Evolutionary conservation across 1,284 basidiomycete species (phyloP), one percentile per base, ranked within the genome.

Genomic region (Cystobasidiaceae sp.): DNA sequence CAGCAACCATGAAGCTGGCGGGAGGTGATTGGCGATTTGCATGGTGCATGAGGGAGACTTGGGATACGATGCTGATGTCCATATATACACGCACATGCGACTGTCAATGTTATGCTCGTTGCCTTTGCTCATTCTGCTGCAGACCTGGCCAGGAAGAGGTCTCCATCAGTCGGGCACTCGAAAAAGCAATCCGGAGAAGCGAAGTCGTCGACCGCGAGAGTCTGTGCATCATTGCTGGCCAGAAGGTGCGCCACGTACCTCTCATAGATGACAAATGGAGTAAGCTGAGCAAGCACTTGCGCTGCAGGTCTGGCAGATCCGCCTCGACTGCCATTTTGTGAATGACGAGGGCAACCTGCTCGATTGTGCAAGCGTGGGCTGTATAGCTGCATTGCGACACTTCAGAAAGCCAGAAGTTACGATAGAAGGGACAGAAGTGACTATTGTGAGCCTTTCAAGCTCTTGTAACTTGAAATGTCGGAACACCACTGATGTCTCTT

Each of bases 201-300:
- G 93, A 96, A 74, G 88, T 89, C 0, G 82, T 98, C 27, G 94
- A 98, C 80, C 87, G 92, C 73, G 94, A 97, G 77, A 90, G 91
- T 1, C 77, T 98, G 32, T 98, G 94, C 76, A 86, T 98, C 43
- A 77, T 94, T 8, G 92, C 93, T 3, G 93, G 93, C 11, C 88
- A 97, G 75, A 85, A 93, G 74, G 93, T 93, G 69, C 46, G 85
- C n/a, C n/a, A n/a, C 77, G 6, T 30, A 23, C 34, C 4, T 56
- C 6, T 59, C n/a, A 28, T 48, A 28, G n/a, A 15, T 49, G 8
- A 32, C 17, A n/a, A 25, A 15, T 15, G 32, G 32, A 17, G 33
- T n/a, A n/a, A n/a, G 39, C 34, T 34, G 34, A 46, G 44, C 19
- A 44, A n/a, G n/a, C n/a, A n/a, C n/a, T n/a, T n/a, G 23, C 28